Evolutionary conservation across 2,329 filamentous ascomycete species (phyloP), one percentile per base, ranked within the genome.

Genomic region (Neofusicoccum umdonicola): DNA sequence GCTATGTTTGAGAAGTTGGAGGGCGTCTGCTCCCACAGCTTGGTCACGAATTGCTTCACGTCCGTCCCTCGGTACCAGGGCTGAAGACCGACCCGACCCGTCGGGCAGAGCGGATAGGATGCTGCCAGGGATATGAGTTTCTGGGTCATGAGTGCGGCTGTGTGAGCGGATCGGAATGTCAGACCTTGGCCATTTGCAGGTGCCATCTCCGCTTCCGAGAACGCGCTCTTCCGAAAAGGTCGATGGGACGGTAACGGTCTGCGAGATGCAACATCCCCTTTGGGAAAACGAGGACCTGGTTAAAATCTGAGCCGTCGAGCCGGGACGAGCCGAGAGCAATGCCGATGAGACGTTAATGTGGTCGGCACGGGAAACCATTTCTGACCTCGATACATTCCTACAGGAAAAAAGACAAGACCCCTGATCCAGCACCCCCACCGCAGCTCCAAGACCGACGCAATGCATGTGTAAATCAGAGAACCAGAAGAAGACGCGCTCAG

Each of bases 81-180:
- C 39, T 22, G 39, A 35, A 41, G 11, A n/a, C 17, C 15, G 41
- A 60, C 42, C 41, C 41, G 4, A 27, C 9, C 41, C 31, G n/a
- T n/a, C n/a, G 41, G 42, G 47, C 4, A 19, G 41, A 22, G 37
- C 9, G 19, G 9, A 19, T 4, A 11, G 4, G 2, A 15, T 42
- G 17, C 54, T 11, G 54, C 54, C 54, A 58, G 54, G 54, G 54
- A 45, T 45, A 35, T n/a, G 22, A 19, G 42, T 22, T 19, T n/a
- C 56, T 47, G 41, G 54, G n/a, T 45, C 52, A 19, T 57, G 3
- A 9, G 7, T 34, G 22, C 52, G 19, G 56, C 56, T 37, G 56
- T 47, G 15, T 37, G 42, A 60, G 56, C 15, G 15, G 56, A 60
- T 60, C 56, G 56, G 56, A 60, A 47, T 60, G 56, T n/a, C 37